A percentile compares a stretch with the other conserved stretches of the same genome.
Evolutionary conservation across 2,329 filamentous ascomycete genomes (phyloP).

Genomic region (Arthroderma sp.): DNA sequence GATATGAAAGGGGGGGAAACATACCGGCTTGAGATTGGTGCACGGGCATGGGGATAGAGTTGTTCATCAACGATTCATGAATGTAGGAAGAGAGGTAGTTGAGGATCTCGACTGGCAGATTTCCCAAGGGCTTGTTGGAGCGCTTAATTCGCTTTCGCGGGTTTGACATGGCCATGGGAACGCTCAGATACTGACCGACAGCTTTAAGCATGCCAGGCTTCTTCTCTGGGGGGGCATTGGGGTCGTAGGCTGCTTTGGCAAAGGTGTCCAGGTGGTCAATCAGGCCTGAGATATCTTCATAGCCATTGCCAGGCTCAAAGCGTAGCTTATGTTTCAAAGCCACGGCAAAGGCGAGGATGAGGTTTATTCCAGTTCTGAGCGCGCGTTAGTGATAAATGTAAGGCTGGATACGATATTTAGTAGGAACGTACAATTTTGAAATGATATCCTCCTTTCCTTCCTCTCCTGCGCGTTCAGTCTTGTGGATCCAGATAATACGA

Average conservation of each 20-base stretch:
- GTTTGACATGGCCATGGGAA: constrained; percentile 66
- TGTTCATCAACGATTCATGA: constrained; percentile 44
- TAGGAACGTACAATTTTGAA: constrained; percentile 45
- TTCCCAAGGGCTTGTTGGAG: constrained; percentile 60
- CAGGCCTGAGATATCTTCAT: constrained; percentile 59
- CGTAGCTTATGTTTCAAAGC: constrained; percentile 71
- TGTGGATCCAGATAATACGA: constrained; percentile 73
- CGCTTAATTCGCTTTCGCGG: constrained; percentile 66
- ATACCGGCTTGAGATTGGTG: constrained; percentile 19
- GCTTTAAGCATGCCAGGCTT: constrained; percentile 47
- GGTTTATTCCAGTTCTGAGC: constrained; percentile 54
- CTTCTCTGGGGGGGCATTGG: constrained; percentile 24
- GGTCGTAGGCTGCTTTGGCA: constrained; percentile 48
- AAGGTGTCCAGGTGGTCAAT: constrained; percentile 65
- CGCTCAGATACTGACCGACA: constrained; percentile 59
- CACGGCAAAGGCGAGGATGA: constrained; percentile 65
- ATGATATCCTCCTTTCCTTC: constrained; percentile 55
- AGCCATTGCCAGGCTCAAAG: constrained; percentile 69
- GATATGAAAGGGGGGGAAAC: constrained; percentile 5
- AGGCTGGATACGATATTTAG: neutral
- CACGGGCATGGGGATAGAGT: constrained; percentile 18
- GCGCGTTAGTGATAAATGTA: neutral
- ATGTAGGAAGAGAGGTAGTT: constrained; percentile 58
- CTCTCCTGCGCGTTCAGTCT: constrained; percentile 47
- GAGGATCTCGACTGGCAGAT: constrained; percentile 72